Evolutionary conservation across 2,329 filamentous ascomycete genomes (phyloP).

Genomic region (Trichothecium sympodiale): DNA sequence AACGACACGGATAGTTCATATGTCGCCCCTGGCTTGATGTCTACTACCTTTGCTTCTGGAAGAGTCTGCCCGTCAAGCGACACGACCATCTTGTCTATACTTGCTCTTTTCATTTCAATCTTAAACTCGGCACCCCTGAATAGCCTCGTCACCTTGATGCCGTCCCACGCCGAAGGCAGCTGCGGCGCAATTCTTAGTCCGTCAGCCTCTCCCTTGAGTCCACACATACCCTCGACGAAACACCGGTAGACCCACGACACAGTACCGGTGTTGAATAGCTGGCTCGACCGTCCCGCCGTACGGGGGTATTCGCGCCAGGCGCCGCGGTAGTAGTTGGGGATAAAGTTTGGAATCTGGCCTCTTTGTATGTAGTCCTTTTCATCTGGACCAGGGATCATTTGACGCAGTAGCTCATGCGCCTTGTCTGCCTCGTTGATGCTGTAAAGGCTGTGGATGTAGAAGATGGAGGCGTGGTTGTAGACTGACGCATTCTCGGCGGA

Average conservation of each 20-base stretch:
- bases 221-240: conserved; percentile 44
- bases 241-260: conserved; percentile 45
- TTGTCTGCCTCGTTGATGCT: conserved; percentile 34
- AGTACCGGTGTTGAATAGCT: conserved; percentile 48
- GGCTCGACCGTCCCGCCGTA: conserved; percentile 43
- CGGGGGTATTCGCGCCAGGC: conserved; percentile 35
- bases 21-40: conserved; percentile 28
- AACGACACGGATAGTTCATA: conserved; percentile 24
- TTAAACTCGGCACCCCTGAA: conserved; percentile 41
- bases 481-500: conserved; percentile 47
- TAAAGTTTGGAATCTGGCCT: conserved; percentile 45
- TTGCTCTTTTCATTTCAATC: conserved; percentile 28
- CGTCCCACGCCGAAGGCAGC: conserved; percentile 37
- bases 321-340: conserved; percentile 48
- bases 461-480: conserved; percentile 46
- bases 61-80: conserved; percentile 24
- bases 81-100: conserved; percentile 28
- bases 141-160: conserved; percentile 31
- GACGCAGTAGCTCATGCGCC: conserved; percentile 37
- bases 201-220: conserved; percentile 35
- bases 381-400: conserved; percentile 41
- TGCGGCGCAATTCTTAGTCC: conserved; percentile 37
- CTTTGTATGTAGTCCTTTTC: conserved; percentile 39
- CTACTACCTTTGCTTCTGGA: conserved; percentile 26
- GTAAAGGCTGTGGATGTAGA: conserved; percentile 44